phyloP scores from a whole-genome alignment of 2,329 filamentous ascomycete genomes.

The Colletotrichum neosansevieriae region DNA sequence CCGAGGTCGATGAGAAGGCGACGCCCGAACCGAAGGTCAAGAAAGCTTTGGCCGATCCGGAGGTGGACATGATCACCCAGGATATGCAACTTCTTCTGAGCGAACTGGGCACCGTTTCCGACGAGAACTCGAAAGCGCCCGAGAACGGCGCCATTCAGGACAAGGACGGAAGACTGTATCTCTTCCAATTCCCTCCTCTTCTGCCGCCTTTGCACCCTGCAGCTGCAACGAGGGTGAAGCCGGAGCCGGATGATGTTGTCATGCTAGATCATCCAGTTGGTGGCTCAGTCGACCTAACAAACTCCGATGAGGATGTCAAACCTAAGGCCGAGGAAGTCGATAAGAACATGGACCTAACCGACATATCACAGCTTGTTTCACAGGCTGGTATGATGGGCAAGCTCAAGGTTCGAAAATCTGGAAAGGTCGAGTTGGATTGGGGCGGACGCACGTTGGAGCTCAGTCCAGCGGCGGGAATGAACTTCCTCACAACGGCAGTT shows the following conservation, averaged over 20 bases:
- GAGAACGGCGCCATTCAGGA: constrained; percentile 42
- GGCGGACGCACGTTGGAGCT: constrained; percentile 68
- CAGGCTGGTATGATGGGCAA: constrained; percentile 71
- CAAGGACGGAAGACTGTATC: constrained; percentile 66
- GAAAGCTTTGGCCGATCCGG: constrained; percentile 50
- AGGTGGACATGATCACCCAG: constrained; percentile 54
- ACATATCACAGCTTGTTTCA: constrained; percentile 54
- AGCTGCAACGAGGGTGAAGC: constrained; percentile 53
- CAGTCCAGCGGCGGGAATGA: constrained; percentile 62
- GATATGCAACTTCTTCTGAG: constrained; percentile 57
- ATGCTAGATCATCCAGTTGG: constrained; percentile 51
- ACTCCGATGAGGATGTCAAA: constrained; percentile 41
- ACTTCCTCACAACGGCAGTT: constrained; percentile 70
- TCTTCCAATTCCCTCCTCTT: constrained; percentile 74
- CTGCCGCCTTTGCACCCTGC: constrained; percentile 65
- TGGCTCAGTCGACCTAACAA: constrained; percentile 58
- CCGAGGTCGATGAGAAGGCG: constrained; percentile 44
- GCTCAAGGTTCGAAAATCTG: constrained; percentile 71
- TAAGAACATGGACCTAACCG: constrained; percentile 46
- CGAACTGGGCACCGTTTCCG: constrained; percentile 55
- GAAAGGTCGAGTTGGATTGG: constrained; percentile 73
- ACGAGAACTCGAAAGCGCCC: constrained; percentile 40
- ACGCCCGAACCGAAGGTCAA: constrained; percentile 45
- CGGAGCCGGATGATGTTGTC: constrained; percentile 54
- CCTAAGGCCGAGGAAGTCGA: constrained; percentile 42